Base-by-base conservation (phyloP, 768 basidiomycete genomes). In the Calocybe indica region DNA sequence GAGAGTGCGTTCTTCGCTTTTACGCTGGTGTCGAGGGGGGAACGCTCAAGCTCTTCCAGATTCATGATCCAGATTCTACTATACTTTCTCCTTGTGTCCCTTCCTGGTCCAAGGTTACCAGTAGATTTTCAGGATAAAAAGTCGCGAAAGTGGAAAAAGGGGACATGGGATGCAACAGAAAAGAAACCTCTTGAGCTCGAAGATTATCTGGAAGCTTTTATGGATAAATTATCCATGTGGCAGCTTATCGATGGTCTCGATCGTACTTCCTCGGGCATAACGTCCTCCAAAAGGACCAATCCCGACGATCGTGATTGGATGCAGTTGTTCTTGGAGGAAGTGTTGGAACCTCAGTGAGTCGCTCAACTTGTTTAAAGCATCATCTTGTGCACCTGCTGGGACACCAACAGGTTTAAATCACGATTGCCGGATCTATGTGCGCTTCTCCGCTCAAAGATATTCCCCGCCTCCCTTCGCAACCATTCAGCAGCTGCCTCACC, bases 201-300 rank as follows among this genome's bases (percentile, higher is more conserved):
- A 43, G 82, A 80, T n/a, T 71, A 73, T 22, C 62, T 88, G 1
- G 86, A 90, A 59, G 68, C 71, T 1, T 82, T 84, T 62, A 87
- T 88, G 83, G 88, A 90, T 63, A 86, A 82, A 56, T 62, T 91
- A 6, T 85, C 83, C 3, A 80, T 76, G 65, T 88, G 86, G 85
- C 88, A 90, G 57, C 75, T 90, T 14, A 60, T 84, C 48, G 63
- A 68, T 22, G 59, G 56, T 4, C 57, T 76, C 9, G 60, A 67
- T 15, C 36, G 47, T n/a, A 46, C 50, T 36, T 22, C 22, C 22
- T 28, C 45, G 13, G 58, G 43, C 42, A 43, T 48, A 37, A 43
- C 38, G 41, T 56, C 45, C 52, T 50, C 49, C 28, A 52, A 55
- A 9, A 54, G 54, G 6, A 15, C 6, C 9, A 14, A 38, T 33